Evolutionary conservation across 2,329 filamentous ascomycete species (phyloP).

Genomic region (Pseudogymnoascus sp.): DNA sequence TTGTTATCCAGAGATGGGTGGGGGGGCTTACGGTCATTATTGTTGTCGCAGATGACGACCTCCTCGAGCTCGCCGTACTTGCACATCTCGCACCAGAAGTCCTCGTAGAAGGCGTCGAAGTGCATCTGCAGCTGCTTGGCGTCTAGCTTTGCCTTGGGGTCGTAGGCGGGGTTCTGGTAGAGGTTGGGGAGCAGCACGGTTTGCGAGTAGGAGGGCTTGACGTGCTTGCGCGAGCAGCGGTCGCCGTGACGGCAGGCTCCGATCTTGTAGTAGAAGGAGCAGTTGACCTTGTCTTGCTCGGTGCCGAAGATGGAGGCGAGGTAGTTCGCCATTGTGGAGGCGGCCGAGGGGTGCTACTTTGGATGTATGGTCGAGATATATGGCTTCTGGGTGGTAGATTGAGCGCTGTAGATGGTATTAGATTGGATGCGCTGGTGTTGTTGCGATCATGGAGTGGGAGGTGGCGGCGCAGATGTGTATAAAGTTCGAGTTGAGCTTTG

Average conservation of each 20-base stretch:
- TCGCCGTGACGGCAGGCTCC: conserved; percentile 97
- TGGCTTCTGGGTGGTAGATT: neutral
- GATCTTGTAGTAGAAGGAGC: conserved; percentile 99
- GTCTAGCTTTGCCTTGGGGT: conserved; percentile 96
- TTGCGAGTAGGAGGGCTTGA: conserved; percentile 97
- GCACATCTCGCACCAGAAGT: conserved; percentile 99
- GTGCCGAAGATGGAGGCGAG: conserved; percentile 99
- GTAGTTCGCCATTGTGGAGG: conserved; percentile 77
- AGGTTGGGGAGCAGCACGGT: conserved; percentile 97
- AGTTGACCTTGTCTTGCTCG: conserved; percentile 99
- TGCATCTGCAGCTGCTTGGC: conserved; percentile 93
- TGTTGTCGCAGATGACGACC: conserved; percentile 97
- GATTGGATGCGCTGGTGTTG: neutral
- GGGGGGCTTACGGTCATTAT: conserved; percentile 74
- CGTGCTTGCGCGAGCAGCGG: conserved; percentile 95
- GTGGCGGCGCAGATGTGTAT: conserved; percentile 7
- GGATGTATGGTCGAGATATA: neutral
- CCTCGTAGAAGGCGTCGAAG: conserved; percentile 99
- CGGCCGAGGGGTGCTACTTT: neutral
- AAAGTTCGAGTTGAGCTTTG: conserved; percentile 6
- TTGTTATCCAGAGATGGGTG: neutral
- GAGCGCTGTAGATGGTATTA: neutral
- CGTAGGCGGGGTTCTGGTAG: conserved; percentile 97
- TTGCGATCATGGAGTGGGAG: neutral
- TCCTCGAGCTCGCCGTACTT: conserved; percentile 97